phyloP scores from a whole-genome alignment of 768 basidiomycete species.

The Tricholoma saponaceum region DNA sequence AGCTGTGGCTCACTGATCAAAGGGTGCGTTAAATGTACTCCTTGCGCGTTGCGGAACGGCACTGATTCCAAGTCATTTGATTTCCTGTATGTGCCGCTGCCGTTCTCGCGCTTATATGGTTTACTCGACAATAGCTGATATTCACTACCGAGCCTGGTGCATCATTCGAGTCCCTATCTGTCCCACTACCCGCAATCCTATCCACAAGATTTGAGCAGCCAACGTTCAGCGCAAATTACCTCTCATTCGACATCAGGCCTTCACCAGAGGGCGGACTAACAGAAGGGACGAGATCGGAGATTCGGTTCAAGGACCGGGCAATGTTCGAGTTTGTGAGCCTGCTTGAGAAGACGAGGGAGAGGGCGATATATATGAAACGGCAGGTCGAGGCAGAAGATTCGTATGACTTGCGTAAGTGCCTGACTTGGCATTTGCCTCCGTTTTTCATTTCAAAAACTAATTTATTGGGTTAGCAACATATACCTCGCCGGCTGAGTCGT shows the following conservation, averaged over 20 bases:
- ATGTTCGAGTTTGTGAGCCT: constrained; percentile 72
- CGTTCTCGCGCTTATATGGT: constrained; percentile 1
- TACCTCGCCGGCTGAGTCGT: constrained; percentile 42
- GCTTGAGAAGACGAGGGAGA: constrained; percentile 75
- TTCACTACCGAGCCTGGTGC: constrained; percentile 42
- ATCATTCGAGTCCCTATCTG: constrained; percentile 43
- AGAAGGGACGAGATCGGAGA: constrained; percentile 58
- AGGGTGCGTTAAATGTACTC: constrained; percentile 42
- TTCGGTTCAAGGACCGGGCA: constrained; percentile 62
- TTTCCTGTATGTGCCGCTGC: neutral
- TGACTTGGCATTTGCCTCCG: neutral
- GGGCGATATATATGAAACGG: constrained; percentile 71
- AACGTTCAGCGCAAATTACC: constrained; percentile 63
- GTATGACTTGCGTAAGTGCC: constrained; percentile 56
- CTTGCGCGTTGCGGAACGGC: neutral
- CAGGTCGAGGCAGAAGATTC: constrained; percentile 42
- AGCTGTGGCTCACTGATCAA: constrained; percentile 65
- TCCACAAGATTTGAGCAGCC: constrained; percentile 76
- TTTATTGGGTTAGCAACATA: constrained; percentile 33
- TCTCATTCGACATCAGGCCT: constrained; percentile 64
- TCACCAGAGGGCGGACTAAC: constrained; percentile 63
- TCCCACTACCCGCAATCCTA: constrained; percentile 63
- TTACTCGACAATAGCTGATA: constrained; percentile 45
- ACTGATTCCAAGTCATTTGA: constrained; percentile 2
- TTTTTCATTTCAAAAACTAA: neutral